Conservation (phyloP, 352 stramenopile species). For the Pythium brachiatum region DNA sequence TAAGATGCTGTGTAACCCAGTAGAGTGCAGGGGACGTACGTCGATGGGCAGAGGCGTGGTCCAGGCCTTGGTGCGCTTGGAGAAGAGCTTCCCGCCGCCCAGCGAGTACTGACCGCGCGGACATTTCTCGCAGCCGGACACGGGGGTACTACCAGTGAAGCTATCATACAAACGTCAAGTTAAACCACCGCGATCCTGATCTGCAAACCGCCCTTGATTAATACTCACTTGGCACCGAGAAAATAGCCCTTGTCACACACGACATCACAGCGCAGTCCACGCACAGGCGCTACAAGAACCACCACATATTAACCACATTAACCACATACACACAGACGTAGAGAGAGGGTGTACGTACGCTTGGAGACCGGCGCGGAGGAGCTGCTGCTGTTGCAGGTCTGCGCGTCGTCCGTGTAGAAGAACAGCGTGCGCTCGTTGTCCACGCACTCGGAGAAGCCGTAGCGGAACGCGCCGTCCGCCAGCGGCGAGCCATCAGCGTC, state of each 20-base stretch:
- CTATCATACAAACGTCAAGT: constrained; percentile 25
- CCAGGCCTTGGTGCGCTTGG: constrained; percentile 67
- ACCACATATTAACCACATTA: background rate
- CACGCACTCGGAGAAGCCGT: constrained; percentile 83
- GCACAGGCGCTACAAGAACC: constrained; percentile 50
- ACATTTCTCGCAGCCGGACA: constrained; percentile 74
- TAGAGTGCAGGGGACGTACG: too few species aligned
- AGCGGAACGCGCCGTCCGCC: constrained; percentile 35
- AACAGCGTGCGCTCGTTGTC: constrained; percentile 70
- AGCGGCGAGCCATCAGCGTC: background rate
- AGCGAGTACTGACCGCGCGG: constrained; percentile 73
- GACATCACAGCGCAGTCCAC: constrained; percentile 66
- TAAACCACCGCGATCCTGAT: background rate
- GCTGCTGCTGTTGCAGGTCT: constrained; percentile 49
- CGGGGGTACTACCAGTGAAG: constrained; percentile 50
- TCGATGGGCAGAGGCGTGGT: constrained; percentile 52
- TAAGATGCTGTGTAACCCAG: background rate
- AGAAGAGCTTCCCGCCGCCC: constrained; percentile 71
- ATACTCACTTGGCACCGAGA: constrained; percentile 72
- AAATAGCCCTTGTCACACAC: constrained; percentile 67
- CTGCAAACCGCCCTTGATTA: too few species aligned
- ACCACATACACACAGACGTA: too few species aligned
- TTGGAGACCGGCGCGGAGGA: constrained; percentile 37
- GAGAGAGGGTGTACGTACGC: constrained; percentile 28
- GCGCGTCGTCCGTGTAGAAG: constrained; percentile 58